Conservation (phyloP, 169 alveolate genomes). For the Toxoplasma gondii region DNA sequence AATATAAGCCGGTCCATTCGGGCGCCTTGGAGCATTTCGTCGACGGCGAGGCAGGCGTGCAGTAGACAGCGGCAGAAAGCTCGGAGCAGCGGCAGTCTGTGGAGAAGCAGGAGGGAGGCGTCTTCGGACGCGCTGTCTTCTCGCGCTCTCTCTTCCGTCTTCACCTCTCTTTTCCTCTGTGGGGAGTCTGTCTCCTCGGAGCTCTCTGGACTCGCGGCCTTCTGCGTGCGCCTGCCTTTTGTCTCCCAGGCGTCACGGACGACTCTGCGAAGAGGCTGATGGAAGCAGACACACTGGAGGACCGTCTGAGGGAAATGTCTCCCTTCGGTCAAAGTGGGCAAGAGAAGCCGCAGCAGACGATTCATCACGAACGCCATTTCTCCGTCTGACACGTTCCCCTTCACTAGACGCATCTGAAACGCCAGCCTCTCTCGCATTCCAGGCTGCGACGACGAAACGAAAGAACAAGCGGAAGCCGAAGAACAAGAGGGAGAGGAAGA, state of each 20-base stretch:
- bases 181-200: background rate
- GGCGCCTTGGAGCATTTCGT: background rate
- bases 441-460: background rate
- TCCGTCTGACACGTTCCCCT: background rate
- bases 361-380: background rate
- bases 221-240: background rate
- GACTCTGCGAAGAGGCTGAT: background rate
- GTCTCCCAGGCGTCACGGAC: background rate
- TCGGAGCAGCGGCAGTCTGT: background rate
- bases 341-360: background rate
- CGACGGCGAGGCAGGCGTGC: background rate
- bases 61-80: background rate
- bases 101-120: background rate
- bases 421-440: background rate
- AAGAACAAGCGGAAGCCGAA: background rate
- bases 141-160: too few species aligned
- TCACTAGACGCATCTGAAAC: background rate
- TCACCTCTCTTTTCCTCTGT: background rate
- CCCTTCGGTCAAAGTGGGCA: background rate
- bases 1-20: background rate
- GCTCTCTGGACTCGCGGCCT: background rate
- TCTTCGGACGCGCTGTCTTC: too few species aligned
- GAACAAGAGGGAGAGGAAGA: background rate
- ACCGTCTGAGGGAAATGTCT: background rate
- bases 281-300: background rate